Percentiles rank a stretch among this genome's conserved stretches.
These are phyloP conservation scores for Cladosporium sp. DNA, from an alignment of 2,329 filamentous ascomycete genomes.

Conservation along the genomic window DNA sequence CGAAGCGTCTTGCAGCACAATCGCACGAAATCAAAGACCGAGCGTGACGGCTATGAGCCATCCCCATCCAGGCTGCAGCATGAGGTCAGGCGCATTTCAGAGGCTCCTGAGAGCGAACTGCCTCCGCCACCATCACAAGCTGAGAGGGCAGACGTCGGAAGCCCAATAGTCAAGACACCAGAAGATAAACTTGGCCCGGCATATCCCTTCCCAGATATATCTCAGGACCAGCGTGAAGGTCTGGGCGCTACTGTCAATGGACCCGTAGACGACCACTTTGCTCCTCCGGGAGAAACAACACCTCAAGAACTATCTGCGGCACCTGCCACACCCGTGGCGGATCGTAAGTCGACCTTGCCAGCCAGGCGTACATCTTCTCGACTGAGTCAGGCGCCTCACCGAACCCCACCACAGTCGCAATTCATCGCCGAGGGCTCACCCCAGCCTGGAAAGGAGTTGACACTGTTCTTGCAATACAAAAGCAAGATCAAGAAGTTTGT, in stretches of 20 bases:
- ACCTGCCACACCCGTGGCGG: slow-evolving; percentile 17
- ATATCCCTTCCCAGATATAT: slow-evolving; percentile 32
- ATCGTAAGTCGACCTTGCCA: slow-evolving; percentile 6
- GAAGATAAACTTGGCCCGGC: slow-evolving; percentile 60
- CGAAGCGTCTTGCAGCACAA: slow-evolving; percentile 45
- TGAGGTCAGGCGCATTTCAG: slow-evolving; percentile 58
- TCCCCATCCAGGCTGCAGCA: slow-evolving; percentile 59
- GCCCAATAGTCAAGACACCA: slow-evolving; percentile 58
- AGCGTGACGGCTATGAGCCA: slow-evolving; percentile 50
- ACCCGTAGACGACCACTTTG: slow-evolving; percentile 35
- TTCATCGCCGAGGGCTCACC: slow-evolving; percentile 61
- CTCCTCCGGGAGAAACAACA: slow-evolving; percentile 16
- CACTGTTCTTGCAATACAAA: slow-evolving; percentile 93
- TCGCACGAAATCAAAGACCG: slow-evolving; percentile 29
- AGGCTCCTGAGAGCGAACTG: slow-evolving; percentile 53
- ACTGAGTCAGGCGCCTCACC: slow-evolving; percentile 10
- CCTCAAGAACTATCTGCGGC: slow-evolving; percentile 8
- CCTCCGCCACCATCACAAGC: slow-evolving; percentile 24
- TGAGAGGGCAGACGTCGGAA: slow-evolving; percentile 38
- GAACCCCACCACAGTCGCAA: slow-evolving; percentile 43
- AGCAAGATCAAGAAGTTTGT: slow-evolving; percentile 97
- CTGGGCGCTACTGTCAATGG: slow-evolving; percentile 37
- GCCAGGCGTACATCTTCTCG: slow-evolving; percentile 11
- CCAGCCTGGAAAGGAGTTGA: slow-evolving; percentile 80
- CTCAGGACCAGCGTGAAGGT: slow-evolving; percentile 21